Evolutionary conservation across 805 yeast species (phyloP).

Genomic region (Starmerella powellii): DNA sequence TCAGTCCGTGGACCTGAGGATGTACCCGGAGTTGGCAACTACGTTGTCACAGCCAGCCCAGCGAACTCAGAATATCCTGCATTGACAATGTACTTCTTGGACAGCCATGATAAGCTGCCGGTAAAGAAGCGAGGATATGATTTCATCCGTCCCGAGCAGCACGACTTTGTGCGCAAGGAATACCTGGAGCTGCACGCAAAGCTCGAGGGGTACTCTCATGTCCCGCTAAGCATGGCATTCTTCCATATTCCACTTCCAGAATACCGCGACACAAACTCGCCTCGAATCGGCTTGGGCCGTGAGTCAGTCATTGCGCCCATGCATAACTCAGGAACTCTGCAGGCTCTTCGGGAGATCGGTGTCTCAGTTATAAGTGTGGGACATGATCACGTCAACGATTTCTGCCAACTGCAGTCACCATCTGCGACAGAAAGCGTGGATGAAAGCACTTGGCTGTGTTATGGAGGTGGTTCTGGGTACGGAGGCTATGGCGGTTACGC

Average conservation of each 20-base stretch:
- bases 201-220: constrained; percentile 31
- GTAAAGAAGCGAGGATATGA: constrained; percentile 54
- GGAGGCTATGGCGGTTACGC: constrained; percentile 90
- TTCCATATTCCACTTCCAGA: constrained; percentile 93
- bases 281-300: constrained; percentile 47
- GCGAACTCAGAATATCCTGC: constrained; percentile 30
- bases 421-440: constrained; percentile 4
- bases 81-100: constrained; percentile 60
- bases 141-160: constrained; percentile 63
- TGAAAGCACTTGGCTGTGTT: constrained; percentile 65
- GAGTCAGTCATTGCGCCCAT: constrained; percentile 75
- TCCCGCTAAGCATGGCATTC: constrained; percentile 69
- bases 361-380: constrained; percentile 73
- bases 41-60: constrained; percentile 38
- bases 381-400: constrained; percentile 94
- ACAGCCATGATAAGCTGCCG: constrained; percentile 66
- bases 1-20: constrained; percentile 52
- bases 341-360: constrained; percentile 48
- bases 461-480: constrained; percentile 88
- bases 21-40: constrained; percentile 77
- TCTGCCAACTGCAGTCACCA: constrained; percentile 46
- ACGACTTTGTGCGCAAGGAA: constrained; percentile 40
- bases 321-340: constrained; percentile 55
- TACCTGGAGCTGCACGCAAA: constrained; percentile 26
- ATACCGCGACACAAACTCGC: constrained; percentile 36